These are phyloP conservation scores for Nicotiana attenuata DNA, from an alignment of 257 asterid species.

Conservation along the genomic window DNA sequence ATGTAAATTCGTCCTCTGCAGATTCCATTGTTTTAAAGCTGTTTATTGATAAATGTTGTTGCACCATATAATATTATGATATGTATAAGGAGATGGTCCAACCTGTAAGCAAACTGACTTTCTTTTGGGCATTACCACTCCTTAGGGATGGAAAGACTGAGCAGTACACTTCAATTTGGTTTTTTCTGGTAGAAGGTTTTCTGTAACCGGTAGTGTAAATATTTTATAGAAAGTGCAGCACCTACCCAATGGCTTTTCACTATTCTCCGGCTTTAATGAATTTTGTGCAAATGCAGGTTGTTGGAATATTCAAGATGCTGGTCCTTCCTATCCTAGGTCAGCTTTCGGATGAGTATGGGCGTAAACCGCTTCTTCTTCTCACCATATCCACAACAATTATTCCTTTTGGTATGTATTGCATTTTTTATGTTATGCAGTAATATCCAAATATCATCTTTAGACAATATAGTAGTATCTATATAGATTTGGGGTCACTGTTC, in stretches of 20 bases:
- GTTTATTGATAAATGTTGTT: neutral
- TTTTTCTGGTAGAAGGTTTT: neutral
- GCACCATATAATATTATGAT: neutral
- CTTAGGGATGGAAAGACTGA: neutral
- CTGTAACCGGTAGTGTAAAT: neutral
- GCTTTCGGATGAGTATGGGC: conserved; percentile 88
- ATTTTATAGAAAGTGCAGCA: neutral
- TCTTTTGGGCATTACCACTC: neutral
- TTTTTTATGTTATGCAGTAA: conserved; percentile 16
- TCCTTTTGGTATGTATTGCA: conserved; percentile 56
- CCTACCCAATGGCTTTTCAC: neutral
- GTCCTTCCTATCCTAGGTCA: conserved; percentile 86
- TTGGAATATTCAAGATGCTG: conserved; percentile 84
- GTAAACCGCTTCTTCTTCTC: conserved; percentile 82
- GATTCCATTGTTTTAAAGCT: neutral
- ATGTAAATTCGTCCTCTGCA: neutral
- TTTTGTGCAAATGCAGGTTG: conserved; percentile 43
- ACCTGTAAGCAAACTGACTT: neutral
- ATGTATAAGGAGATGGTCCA: neutral
- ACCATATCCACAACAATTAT: conserved; percentile 68
- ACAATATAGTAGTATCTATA: neutral
- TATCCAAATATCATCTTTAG: neutral
- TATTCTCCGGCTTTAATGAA: neutral
- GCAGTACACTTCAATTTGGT: neutral
- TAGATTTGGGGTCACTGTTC: neutral